Evolutionary conservation across 75 land plant genomes (phyloP), one percentile per base, ranked within the genome.

Genomic region (Picea glauca): DNA sequence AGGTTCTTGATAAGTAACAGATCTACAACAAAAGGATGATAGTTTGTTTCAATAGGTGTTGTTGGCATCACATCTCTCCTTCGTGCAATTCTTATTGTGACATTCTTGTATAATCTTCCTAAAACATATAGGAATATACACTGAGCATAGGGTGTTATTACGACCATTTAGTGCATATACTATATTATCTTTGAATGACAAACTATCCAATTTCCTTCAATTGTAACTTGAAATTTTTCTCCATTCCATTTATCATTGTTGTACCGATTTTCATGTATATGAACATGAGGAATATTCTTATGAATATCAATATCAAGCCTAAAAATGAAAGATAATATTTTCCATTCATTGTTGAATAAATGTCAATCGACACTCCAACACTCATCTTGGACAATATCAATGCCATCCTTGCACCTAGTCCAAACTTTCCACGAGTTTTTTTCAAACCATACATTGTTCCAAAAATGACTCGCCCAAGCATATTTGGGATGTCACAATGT

Each of bases 81-180:
- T 82, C 98, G 81, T 60, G 93, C 83, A 93, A 97, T 94, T 15
- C 87, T 84, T 60, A 97, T 85, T 3, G 98, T 93, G 43, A 97
- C 83, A 87, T 93, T 97, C 79, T 97, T 97, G 74, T 97, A 98
- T 77, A 90, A 3, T 58, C 87, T 61, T 62, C 87, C 90, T 35
- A 93, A 89, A 17, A 93, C 80, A 85, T 90, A 97, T 62, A 82
- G 90, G 68, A 97, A 97, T 38, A 91, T 87, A 86, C 94, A 97
- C 84, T 97, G 92, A 17, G 98, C 99, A 89, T 95, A 97, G 14
- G 98, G 99, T 18, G 99, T 97, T 63, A 97, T 95, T 8, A 97
- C 98, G 84, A 96, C 99, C 98, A 97, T 95, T 81, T 97, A 98
- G 74, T 96, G 98, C 99, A 97, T 97, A 78, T 95, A 97, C 74